Conservation (phyloP, 805 yeast species). For the Candida germanica region DNA sequence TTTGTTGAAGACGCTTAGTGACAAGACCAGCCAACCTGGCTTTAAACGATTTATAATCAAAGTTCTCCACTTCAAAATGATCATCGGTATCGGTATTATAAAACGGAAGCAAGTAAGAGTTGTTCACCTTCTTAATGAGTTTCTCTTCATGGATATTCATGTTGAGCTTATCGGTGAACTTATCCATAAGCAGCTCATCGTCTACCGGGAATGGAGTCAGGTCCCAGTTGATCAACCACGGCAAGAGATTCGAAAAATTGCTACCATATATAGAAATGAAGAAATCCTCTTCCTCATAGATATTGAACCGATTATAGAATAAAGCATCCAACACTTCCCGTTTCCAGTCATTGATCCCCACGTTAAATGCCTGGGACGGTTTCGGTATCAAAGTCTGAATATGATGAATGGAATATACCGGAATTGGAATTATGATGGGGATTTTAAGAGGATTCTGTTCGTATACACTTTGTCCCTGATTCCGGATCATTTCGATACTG, state of each 20-base stretch:
- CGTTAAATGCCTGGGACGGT: constrained; percentile 13
- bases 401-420: constrained; percentile 19
- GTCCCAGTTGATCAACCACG: constrained; percentile 29
- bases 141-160: constrained; percentile 21
- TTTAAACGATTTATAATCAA: constrained; percentile 28
- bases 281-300: constrained; percentile 17
- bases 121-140: constrained; percentile 19
- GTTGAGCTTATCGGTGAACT: constrained; percentile 19
- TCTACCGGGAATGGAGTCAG: constrained; percentile 12
- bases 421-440: constrained; percentile 36
- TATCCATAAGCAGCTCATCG: constrained; percentile 15
- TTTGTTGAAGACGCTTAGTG: constrained; percentile 18
- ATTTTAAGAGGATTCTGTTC: constrained; percentile 15
- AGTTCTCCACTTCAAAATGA: constrained; percentile 11
- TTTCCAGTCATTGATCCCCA: constrained; percentile 30
- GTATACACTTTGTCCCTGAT: constrained; percentile 8
- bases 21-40: constrained; percentile 26
- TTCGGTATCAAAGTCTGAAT: constrained; percentile 16
- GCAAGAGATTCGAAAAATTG: constrained; percentile 20
- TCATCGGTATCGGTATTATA: constrained; percentile 5
- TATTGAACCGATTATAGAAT: constrained; percentile 25
- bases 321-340: constrained; percentile 25
- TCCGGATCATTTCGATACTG: constrained; percentile 32
- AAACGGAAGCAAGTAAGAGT: constrained; percentile 13
- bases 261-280: constrained; percentile 26